Evolutionary conservation across 1,284 basidiomycete genomes (phyloP).

Genomic region (Marasmius sp.): DNA sequence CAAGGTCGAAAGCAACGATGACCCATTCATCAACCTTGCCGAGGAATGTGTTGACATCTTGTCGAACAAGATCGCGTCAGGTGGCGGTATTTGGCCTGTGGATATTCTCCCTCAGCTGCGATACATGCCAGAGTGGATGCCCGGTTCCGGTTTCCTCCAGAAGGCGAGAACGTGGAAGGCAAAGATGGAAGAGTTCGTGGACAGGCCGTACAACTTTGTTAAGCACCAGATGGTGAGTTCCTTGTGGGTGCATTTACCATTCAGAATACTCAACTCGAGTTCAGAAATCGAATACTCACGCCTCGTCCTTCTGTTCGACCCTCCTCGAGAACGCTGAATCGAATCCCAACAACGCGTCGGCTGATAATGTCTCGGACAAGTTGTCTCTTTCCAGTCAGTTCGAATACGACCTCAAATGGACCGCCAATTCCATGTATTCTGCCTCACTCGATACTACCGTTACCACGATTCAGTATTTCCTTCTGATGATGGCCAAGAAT

Average conservation of each 20-base stretch:
- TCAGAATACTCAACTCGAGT: background rate
- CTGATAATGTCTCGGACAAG: background rate
- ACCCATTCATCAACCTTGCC: slow-evolving; percentile 57
- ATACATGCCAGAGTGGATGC: slow-evolving; percentile 45
- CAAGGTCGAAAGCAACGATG: slow-evolving; percentile 48
- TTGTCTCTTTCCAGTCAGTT: slow-evolving; percentile 31
- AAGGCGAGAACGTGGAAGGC: slow-evolving; percentile 65
- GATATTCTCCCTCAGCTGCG: slow-evolving; percentile 52
- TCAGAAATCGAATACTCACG: slow-evolving; percentile 49
- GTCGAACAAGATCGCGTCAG: slow-evolving; percentile 59
- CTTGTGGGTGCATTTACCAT: background rate
- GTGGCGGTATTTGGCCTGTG: slow-evolving; percentile 69
- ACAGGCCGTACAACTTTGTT: slow-evolving; percentile 60
- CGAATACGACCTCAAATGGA: slow-evolving; percentile 68
- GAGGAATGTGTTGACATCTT: slow-evolving; percentile 62
- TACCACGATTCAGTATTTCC: slow-evolving; percentile 49
- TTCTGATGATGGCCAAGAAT: slow-evolving; percentile 58
- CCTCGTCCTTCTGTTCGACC: slow-evolving; percentile 61
- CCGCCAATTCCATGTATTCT: slow-evolving; percentile 74
- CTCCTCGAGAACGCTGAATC: slow-evolving; percentile 45
- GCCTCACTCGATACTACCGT: slow-evolving; percentile 61
- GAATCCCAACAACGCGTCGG: slow-evolving; percentile 23
- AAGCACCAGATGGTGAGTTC: slow-evolving; percentile 53
- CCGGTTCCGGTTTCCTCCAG: slow-evolving; percentile 46
- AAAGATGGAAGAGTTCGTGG: slow-evolving; percentile 66